Evolutionary conservation across 1,284 basidiomycete genomes (phyloP).

Genomic region (Erythrobasidium hasegawianum): DNA sequence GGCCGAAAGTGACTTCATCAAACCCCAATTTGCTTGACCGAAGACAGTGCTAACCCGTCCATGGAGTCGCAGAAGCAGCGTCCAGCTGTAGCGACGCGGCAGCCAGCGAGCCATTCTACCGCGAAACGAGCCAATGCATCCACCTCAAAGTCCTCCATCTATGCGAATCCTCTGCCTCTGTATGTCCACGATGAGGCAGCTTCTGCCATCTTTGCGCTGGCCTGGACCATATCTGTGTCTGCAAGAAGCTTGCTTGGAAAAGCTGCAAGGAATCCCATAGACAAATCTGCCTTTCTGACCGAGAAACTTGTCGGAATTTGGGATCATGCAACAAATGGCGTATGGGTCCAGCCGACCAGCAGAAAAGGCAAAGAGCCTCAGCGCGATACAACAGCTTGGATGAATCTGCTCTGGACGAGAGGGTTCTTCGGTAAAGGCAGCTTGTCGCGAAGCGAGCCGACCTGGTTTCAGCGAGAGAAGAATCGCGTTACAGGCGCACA

Average conservation of each 20-base stretch:
- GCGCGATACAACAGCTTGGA: background rate
- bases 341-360: slow-evolving; percentile 21
- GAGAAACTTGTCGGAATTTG: slow-evolving; percentile 22
- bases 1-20: too few species aligned
- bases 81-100: background rate
- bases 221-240: background rate
- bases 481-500: slow-evolving; percentile 62
- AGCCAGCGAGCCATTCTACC: background rate
- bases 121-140: background rate
- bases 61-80: background rate
- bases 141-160: slow-evolving; percentile 4
- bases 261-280: slow-evolving; percentile 11
- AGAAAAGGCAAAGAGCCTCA: background rate
- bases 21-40: too few species aligned
- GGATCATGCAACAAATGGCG: slow-evolving; percentile 25
- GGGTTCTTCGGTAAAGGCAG: slow-evolving; percentile 98
- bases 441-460: slow-evolving; percentile 88
- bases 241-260: slow-evolving; percentile 2
- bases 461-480: slow-evolving; percentile 66
- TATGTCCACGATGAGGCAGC: slow-evolving; percentile 6
- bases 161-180: slow-evolving; percentile 24
- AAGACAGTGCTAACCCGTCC: background rate
- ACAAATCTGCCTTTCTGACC: slow-evolving; percentile 7
- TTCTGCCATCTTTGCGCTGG: background rate
- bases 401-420: slow-evolving; percentile 67